Percentiles rank a stretch among this genome's conserved stretches.
phyloP scores from a whole-genome alignment of 1,284 basidiomycete species.

The Xerocomus amazonicus region DNA sequence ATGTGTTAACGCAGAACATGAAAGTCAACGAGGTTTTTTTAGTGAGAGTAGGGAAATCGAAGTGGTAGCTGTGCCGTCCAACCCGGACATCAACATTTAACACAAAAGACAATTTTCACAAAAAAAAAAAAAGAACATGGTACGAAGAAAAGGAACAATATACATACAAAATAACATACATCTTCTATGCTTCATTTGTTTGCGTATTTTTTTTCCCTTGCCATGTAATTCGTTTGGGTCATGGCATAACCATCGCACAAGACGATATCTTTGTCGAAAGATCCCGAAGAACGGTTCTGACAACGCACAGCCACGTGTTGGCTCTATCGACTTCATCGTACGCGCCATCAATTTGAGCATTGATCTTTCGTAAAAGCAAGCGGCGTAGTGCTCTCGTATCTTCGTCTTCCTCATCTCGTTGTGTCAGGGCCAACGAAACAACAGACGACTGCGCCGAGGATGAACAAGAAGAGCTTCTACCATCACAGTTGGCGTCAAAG shows the following conservation, averaged over 20 bases:
- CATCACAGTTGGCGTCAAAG: conserved; percentile 21
- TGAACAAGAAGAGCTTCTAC: conserved; percentile 34
- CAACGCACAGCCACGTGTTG: conserved; percentile 55
- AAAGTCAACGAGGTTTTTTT: neutral
- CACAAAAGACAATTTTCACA: neutral
- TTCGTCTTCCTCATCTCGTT: conserved; percentile 49
- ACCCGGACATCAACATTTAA: neutral
- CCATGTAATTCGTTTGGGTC: conserved; percentile 5
- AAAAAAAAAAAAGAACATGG: neutral
- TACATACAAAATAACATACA: conserved; percentile 37
- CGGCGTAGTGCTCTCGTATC: conserved; percentile 57
- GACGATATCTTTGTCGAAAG: conserved; percentile 50
- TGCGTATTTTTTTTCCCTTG: neutral
- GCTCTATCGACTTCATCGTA: conserved; percentile 63
- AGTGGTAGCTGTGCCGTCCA: neutral
- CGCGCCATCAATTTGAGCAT: conserved; percentile 51
- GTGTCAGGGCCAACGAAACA: conserved; percentile 36
- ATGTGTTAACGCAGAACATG: neutral
- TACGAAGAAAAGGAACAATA: conserved; percentile 15
- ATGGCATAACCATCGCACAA: conserved; percentile 18
- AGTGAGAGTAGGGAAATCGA: neutral
- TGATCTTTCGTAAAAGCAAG: conserved; percentile 59
- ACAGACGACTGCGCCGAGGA: conserved; percentile 41
- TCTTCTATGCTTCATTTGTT: neutral
- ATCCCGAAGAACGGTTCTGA: conserved; percentile 57